These are phyloP conservation scores for Linnemannia hyalina DNA, from an alignment of 192 early-diverging fungal species.

Conservation along the genomic window DNA sequence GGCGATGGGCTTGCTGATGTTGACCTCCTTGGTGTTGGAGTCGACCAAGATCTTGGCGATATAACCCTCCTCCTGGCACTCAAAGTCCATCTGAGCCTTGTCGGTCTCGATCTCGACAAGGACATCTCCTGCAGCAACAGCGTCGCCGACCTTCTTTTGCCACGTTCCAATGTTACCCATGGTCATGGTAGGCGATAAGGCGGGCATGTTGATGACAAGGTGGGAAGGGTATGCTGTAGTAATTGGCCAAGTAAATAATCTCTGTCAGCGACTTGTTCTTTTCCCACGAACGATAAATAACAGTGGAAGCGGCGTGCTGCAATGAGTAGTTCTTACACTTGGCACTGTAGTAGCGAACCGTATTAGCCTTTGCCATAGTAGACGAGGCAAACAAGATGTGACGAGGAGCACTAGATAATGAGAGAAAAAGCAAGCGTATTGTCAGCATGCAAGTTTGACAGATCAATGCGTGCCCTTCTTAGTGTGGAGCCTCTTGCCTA, in stretches of 20 bases:
- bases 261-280: neutral
- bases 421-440: too few species aligned
- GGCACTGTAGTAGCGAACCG: slow-evolving; percentile 64
- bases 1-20: slow-evolving; percentile 80
- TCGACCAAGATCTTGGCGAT: slow-evolving; percentile 93
- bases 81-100: slow-evolving; percentile 99
- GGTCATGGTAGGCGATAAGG: slow-evolving; percentile 99
- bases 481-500: neutral
- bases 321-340: slow-evolving; percentile 49
- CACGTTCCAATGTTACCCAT: slow-evolving; percentile 93
- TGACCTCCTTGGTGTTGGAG: slow-evolving; percentile 88
- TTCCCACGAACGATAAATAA: neutral
- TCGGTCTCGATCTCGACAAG: slow-evolving; percentile 98
- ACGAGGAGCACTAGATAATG: slow-evolving; percentile 34
- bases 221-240: slow-evolving; percentile 80
- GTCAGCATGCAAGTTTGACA: too few species aligned
- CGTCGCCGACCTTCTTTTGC: slow-evolving; percentile 96
- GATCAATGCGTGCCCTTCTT: neutral
- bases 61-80: slow-evolving; percentile 98
- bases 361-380: slow-evolving; percentile 42
- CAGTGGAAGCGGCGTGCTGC: neutral
- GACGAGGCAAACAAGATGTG: slow-evolving; percentile 55
- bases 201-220: slow-evolving; percentile 93
- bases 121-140: slow-evolving; percentile 92
- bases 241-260: neutral